phyloP scores from a whole-genome alignment of 306 rosid species.

The Prunus persica region DNA sequence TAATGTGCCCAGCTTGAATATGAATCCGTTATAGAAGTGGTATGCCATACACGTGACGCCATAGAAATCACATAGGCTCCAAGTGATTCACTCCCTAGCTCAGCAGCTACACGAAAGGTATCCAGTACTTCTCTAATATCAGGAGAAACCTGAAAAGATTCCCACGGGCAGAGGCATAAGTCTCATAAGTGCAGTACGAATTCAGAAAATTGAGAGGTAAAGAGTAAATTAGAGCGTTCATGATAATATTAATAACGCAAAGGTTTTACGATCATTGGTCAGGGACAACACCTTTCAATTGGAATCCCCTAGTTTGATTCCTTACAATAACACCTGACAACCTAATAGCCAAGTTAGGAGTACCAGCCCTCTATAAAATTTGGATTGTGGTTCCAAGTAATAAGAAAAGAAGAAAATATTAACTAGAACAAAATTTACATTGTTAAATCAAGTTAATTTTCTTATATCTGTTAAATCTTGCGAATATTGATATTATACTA shows the following conservation, averaged over 20 bases:
- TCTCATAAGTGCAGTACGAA: background rate
- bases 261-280: background rate
- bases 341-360: too few relatives aligned
- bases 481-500: too few relatives aligned
- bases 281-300: too few relatives aligned
- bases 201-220: background rate
- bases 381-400: too few relatives aligned
- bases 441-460: too few relatives aligned
- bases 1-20: background rate
- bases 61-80: constrained; percentile 97
- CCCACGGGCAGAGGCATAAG: background rate
- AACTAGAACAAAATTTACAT: too few relatives aligned
- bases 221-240: background rate
- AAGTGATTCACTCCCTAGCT: constrained; percentile 80
- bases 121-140: constrained; percentile 79
- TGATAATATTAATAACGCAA: background rate
- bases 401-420: too few relatives aligned
- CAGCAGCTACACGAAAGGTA: constrained; percentile 81
- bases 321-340: too few relatives aligned
- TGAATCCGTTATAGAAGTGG: background rate
- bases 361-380: too few relatives aligned
- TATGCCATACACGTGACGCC: constrained; percentile 74
- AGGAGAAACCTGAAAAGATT: constrained; percentile 58
- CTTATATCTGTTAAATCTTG: too few relatives aligned
- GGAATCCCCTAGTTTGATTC: too few relatives aligned